A percentile compares a stretch with the other conserved stretches of the same genome.
Evolutionary conservation across 2,329 filamentous ascomycete genomes (phyloP).

Genomic region (Aureobasidium leucospermi): DNA sequence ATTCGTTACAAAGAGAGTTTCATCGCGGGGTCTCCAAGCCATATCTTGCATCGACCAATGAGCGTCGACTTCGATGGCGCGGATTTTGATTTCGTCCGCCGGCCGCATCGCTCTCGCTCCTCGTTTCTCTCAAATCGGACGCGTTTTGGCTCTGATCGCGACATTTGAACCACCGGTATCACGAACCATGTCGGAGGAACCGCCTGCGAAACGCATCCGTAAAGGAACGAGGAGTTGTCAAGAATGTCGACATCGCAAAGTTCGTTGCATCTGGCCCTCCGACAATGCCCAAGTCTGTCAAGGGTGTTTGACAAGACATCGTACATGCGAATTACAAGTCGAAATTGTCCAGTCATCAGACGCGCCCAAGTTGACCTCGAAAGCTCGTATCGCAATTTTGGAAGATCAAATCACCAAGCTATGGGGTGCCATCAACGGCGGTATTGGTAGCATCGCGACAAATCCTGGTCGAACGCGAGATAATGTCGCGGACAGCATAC

Average conservation of each 20-base stretch:
- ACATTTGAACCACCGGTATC: background rate
- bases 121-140: background rate
- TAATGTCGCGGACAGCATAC: background rate
- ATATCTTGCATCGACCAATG: background rate
- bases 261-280: constrained; percentile 24
- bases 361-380: constrained; percentile 17
- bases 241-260: constrained; percentile 27
- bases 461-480: background rate
- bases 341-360: constrained; percentile 16
- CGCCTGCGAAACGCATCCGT: constrained; percentile 19
- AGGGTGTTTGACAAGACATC: constrained; percentile 17
- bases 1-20: background rate
- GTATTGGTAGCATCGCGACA: constrained; percentile 3
- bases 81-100: background rate
- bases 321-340: constrained; percentile 19
- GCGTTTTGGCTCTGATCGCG: background rate
- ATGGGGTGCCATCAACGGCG: constrained; percentile 15
- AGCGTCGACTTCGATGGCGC: background rate
- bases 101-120: background rate
- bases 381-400: constrained; percentile 19
- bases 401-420: constrained; percentile 19
- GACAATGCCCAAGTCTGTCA: constrained; percentile 20
- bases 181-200: constrained; percentile 8
- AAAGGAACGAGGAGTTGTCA: constrained; percentile 27
- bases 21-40: background rate